phyloP scores from a whole-genome alignment of 1,139 yeast genomes.

The Zygosaccharomyces sapae region DNA sequence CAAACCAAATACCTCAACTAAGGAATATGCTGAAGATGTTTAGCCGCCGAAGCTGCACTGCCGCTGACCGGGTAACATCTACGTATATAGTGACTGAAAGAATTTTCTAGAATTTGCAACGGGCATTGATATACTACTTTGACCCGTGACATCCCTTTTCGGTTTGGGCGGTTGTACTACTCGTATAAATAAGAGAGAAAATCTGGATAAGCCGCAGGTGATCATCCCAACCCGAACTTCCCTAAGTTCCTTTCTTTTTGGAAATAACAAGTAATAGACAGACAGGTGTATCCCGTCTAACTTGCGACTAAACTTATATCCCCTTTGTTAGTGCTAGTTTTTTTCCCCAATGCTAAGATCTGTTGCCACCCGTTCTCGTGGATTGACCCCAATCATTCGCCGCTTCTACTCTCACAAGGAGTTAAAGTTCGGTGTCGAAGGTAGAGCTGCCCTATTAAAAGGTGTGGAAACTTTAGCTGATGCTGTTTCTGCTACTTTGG shows the following conservation, averaged over 20 bases:
- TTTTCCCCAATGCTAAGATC: conserved; percentile 27
- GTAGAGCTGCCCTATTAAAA: conserved; percentile 90
- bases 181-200: conserved; percentile 3
- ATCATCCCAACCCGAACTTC: background rate
- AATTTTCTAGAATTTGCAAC: conserved; percentile 3
- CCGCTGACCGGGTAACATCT: conserved; percentile 1
- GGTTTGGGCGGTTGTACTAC: conserved; percentile 5
- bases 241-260: background rate
- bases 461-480: conserved; percentile 97
- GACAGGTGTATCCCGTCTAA: background rate
- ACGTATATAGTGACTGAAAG: conserved; percentile 1
- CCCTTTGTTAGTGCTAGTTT: background rate
- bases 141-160: conserved; percentile 3
- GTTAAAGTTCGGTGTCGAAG: conserved; percentile 96
- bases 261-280: background rate
- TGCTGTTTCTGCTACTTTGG: conserved; percentile 95
- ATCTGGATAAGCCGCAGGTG: background rate
- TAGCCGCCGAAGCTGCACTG: background rate
- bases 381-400: conserved; percentile 22
- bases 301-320: too few species aligned
- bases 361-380: conserved; percentile 26
- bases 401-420: conserved; percentile 77
- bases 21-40: too few species aligned
- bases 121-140: background rate
- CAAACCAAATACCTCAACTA: too few species aligned